Evolutionary conservation across 2,329 filamentous ascomycete genomes (phyloP).

Genomic region (Ascochyta fabae): DNA sequence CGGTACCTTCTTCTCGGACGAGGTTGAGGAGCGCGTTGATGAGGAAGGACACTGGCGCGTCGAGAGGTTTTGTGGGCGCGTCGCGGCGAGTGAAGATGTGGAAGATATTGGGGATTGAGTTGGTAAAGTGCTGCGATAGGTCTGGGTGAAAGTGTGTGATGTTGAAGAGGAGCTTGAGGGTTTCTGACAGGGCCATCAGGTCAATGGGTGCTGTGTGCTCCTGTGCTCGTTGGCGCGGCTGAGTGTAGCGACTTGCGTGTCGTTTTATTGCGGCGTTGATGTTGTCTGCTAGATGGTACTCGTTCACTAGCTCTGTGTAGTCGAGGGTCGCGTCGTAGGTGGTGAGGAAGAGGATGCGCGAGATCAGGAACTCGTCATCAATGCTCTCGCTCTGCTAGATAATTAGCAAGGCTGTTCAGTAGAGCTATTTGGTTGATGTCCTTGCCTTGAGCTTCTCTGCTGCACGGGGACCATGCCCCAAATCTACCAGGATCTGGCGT

Average conservation of each 20-base stretch:
- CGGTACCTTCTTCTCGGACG: slow-evolving; percentile 63
- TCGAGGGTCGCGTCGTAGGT: slow-evolving; percentile 78
- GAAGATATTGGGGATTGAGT: slow-evolving; percentile 72
- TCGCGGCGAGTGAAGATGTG: slow-evolving; percentile 70
- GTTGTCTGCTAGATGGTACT: slow-evolving; percentile 70
- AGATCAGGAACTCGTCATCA: slow-evolving; percentile 86
- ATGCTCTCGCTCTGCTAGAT: slow-evolving; percentile 64
- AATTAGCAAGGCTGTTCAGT: slow-evolving; percentile 1
- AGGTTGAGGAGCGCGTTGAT: slow-evolving; percentile 85
- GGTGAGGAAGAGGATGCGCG: slow-evolving; percentile 79
- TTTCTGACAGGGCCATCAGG: slow-evolving; percentile 82
- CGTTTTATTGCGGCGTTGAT: slow-evolving; percentile 73
- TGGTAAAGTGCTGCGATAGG: slow-evolving; percentile 66
- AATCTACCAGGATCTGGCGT: slow-evolving; percentile 74
- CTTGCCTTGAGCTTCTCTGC: slow-evolving; percentile 70
- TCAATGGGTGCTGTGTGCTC: slow-evolving; percentile 65
- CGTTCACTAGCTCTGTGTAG: slow-evolving; percentile 68
- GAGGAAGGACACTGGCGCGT: slow-evolving; percentile 72
- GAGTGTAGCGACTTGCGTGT: slow-evolving; percentile 62
- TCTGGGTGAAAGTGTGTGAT: slow-evolving; percentile 76
- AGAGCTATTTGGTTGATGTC: background rate
- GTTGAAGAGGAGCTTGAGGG: slow-evolving; percentile 88
- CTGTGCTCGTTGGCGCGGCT: slow-evolving; percentile 33
- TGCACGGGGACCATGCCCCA: slow-evolving; percentile 70
- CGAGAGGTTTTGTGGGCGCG: slow-evolving; percentile 69